Evolutionary conservation across 2,329 filamentous ascomycete species (phyloP), one percentile per base, ranked within the genome.

Genomic region (Ophiostoma perfectum): DNA sequence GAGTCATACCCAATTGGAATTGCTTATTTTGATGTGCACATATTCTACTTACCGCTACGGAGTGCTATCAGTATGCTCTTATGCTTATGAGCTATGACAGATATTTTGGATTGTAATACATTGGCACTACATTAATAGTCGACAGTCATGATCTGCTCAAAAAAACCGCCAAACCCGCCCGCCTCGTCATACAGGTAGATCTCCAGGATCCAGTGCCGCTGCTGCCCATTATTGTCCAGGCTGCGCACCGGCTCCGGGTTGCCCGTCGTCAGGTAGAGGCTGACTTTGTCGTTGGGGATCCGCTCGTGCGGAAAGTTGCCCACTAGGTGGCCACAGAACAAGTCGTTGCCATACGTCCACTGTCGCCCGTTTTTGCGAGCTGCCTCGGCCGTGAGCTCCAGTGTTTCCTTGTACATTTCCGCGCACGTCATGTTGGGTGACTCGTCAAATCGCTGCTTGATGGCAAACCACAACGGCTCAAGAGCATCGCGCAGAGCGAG

Each of bases 121-220:
- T 49, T 8, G 45, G 45, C 27, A 49, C 11, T 49, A 14, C 45
- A 49, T 14, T 16, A 62, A 62, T 62, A 62, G 8, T 39, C 58
- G n/a, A 68, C 44, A 5, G 52, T 68, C 52, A 68, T 14, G 14
- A 68, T 65, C 64, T 68, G 67, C 64, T 68, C 67, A 27, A 36
- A 66, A 44, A 68, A 68, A 3, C 67, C 67, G 8, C 62, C 67
- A 11, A 55, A 65, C 38, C 64, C 63, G 18, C 63, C 63, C 49
- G 14, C 36, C n/a, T 66, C 42, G 55, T 68, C 64, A 18, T 44
- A 55, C 49, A 68, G 42, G n/a, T 66, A 66, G 12, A 68, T 66
- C 44, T 66, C 67, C 36, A 68, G 63, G n/a, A 68, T 68, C 67
- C 67, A 68, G 64, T 68, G 64, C 27, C 67, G 67, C 64, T 68